A percentile compares a stretch with the other conserved stretches of the same genome.
phyloP scores from a whole-genome alignment of 2,329 filamentous ascomycete genomes.

The Nemania bipapillata region DNA sequence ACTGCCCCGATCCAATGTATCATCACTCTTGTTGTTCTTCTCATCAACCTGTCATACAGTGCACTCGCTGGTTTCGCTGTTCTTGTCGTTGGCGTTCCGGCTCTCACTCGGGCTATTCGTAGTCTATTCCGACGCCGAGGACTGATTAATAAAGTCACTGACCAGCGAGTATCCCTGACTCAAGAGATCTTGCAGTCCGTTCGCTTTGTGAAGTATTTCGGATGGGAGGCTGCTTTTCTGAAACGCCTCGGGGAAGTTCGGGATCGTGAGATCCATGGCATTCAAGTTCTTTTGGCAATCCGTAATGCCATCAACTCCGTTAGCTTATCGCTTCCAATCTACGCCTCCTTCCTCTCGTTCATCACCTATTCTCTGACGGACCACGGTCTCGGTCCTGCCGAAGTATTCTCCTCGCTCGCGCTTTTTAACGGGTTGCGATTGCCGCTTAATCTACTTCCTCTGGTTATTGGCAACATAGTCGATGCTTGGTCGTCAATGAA shows the following conservation, averaged over 20 bases:
- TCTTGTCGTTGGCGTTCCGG: conserved; percentile 79
- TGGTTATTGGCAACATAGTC: conserved; percentile 88
- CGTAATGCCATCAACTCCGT: conserved; percentile 86
- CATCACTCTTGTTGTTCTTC: conserved; percentile 80
- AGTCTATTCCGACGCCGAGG: conserved; percentile 79
- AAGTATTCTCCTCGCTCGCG: conserved; percentile 91
- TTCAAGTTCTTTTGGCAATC: conserved; percentile 83
- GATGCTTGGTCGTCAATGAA: conserved; percentile 87
- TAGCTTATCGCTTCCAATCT: conserved; percentile 87
- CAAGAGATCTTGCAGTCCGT: conserved; percentile 93
- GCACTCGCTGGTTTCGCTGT: conserved; percentile 88
- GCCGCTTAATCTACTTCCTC: conserved; percentile 86
- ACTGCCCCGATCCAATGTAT: conserved; percentile 81
- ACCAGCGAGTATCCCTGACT: conserved; percentile 88
- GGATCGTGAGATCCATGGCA: conserved; percentile 79
- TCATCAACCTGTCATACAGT: conserved; percentile 90
- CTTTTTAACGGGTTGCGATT: conserved; percentile 92
- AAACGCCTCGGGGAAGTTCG: conserved; percentile 79
- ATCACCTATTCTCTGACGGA: conserved; percentile 79
- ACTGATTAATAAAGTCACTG: conserved; percentile 90
- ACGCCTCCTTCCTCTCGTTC: conserved; percentile 94
- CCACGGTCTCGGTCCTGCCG: conserved; percentile 75
- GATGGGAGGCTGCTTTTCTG: conserved; percentile 91
- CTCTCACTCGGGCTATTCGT: conserved; percentile 80
- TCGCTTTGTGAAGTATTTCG: conserved; percentile 95